Conservation (phyloP, 805 yeast genomes). For the Metschnikowia hibisci region DNA sequence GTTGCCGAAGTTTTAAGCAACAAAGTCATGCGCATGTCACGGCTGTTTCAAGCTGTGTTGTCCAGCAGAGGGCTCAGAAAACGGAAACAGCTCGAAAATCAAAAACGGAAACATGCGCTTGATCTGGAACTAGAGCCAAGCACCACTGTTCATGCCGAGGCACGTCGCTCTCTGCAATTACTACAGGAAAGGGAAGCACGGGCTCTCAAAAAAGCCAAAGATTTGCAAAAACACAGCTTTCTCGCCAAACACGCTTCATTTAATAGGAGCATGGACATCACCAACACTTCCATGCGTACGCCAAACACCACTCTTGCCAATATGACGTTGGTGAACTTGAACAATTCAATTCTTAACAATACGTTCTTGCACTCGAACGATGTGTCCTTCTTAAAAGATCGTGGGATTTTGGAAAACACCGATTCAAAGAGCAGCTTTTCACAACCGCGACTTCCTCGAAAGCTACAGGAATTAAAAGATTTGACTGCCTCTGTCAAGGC, state of each 20-base stretch:
- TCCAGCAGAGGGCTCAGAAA: conserved; percentile 28
- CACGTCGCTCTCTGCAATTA: conserved; percentile 5
- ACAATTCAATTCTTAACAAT: conserved; percentile 16
- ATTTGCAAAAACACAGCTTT: conserved; percentile 29
- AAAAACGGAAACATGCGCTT: background rate
- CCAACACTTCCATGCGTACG: conserved; percentile 13
- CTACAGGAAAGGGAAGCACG: conserved; percentile 24
- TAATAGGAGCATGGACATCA: conserved; percentile 12
- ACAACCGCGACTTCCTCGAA: conserved; percentile 18
- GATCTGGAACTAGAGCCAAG: conserved; percentile 1
- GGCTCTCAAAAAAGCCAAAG: conserved; percentile 26
- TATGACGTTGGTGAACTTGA: conserved; percentile 13
- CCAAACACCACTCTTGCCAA: conserved; percentile 15
- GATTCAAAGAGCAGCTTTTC: conserved; percentile 1
- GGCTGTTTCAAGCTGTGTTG: conserved; percentile 26
- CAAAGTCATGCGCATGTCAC: conserved; percentile 22
- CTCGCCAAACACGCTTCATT: conserved; percentile 27
- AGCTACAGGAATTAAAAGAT: conserved; percentile 23
- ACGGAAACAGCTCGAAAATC: conserved; percentile 14
- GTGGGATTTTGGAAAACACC: background rate
- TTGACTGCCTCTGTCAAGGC: conserved; percentile 26
- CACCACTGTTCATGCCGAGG: background rate
- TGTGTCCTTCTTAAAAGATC: background rate
- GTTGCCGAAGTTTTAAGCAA: conserved; percentile 24
- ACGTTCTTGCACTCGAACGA: conserved; percentile 24